Evolutionary conservation across 805 yeast species (phyloP).

Genomic region (Candida koratica): DNA sequence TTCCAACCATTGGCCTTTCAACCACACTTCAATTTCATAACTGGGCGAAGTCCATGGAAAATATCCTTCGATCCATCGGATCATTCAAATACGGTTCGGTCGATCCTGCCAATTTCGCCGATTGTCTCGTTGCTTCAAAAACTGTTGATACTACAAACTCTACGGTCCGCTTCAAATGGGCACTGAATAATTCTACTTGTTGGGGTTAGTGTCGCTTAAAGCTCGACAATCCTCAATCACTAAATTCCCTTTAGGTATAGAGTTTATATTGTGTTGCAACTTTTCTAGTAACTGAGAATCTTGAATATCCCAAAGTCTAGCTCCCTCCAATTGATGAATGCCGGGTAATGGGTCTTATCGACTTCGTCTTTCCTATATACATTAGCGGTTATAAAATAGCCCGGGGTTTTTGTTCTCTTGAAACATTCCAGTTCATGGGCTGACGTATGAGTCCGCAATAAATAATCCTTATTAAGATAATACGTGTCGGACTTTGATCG

Average conservation of each 20-base stretch:
- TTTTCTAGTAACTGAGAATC: conserved; percentile 41
- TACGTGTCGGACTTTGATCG: conserved; percentile 90
- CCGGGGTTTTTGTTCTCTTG: conserved; percentile 61
- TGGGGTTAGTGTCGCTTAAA: conserved; percentile 56
- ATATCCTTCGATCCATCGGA: conserved; percentile 92
- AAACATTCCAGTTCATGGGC: conserved; percentile 94
- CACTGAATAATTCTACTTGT: conserved; percentile 69
- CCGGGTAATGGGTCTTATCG: conserved; percentile 95
- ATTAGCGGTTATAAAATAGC: conserved; percentile 91
- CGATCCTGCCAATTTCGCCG: conserved; percentile 59
- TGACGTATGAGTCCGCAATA: conserved; percentile 91
- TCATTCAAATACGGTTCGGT: conserved; percentile 56
- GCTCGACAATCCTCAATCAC: conserved; percentile 68
- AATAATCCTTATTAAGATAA: conserved; percentile 67
- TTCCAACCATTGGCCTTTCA: conserved; percentile 98
- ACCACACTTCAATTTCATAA: conserved; percentile 98
- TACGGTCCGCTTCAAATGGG: conserved; percentile 80
- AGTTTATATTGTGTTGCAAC: conserved; percentile 49
- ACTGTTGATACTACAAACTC: conserved; percentile 81
- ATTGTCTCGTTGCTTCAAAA: conserved; percentile 64
- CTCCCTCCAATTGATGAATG: conserved; percentile 98
- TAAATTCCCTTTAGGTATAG: conserved; percentile 64
- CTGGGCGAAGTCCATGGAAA: conserved; percentile 99
- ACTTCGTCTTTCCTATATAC: conserved; percentile 95
- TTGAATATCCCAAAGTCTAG: conserved; percentile 70